phyloP scores from a whole-genome alignment of 352 stramenopile genomes.

The Blastocystis sp. region DNA sequence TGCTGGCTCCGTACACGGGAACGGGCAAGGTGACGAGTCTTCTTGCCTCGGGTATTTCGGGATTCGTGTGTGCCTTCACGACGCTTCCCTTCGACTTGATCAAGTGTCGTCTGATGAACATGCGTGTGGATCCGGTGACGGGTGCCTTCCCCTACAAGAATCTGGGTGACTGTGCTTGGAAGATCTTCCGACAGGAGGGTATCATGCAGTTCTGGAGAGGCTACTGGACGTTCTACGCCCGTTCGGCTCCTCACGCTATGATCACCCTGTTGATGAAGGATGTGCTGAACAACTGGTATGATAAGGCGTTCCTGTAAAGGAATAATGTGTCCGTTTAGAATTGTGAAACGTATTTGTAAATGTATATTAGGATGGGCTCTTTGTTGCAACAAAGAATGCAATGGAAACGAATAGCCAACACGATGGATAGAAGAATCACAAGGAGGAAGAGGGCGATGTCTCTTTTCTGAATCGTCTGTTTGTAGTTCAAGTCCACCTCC shows the following conservation, averaged over 20 bases:
- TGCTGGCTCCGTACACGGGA: conserved; percentile 34
- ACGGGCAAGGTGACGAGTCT: conserved; percentile 72
- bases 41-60: conserved; percentile 79
- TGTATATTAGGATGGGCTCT: neutral
- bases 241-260: conserved; percentile 96
- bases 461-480: neutral
- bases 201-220: conserved; percentile 84
- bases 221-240: conserved; percentile 93
- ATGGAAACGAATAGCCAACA: neutral
- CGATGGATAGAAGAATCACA: neutral
- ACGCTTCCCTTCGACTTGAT: conserved; percentile 95
- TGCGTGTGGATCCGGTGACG: conserved; percentile 77
- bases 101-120: conserved; percentile 93
- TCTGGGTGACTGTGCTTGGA: conserved; percentile 80
- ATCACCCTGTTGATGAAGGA: conserved; percentile 94
- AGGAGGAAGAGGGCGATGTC: neutral
- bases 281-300: conserved; percentile 36
- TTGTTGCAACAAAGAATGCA: neutral
- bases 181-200: conserved; percentile 86
- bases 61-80: conserved; percentile 89
- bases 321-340: neutral
- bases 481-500: neutral
- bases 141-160: conserved; percentile 83
- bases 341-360: neutral
- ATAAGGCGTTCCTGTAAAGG: conserved; percentile 36